Conservation (phyloP, 1,139 yeast genomes). For the Diutina sp. region DNA sequence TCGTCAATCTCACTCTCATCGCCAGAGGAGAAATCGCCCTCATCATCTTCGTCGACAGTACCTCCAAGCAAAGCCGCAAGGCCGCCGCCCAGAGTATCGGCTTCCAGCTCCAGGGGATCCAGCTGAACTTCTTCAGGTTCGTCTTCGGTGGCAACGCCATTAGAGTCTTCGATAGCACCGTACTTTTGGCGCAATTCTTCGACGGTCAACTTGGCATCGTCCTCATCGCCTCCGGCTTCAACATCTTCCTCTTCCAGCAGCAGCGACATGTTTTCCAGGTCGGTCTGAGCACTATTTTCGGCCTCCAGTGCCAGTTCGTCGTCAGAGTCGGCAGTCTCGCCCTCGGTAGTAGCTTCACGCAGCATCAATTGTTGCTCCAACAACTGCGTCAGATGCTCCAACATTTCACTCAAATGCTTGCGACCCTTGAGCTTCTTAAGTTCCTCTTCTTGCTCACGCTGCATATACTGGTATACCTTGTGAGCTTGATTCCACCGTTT, state of each 20-base stretch:
- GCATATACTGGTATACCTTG: conserved; percentile 54
- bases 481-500: conserved; percentile 88
- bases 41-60: conserved; percentile 3
- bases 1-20: conserved; percentile 7
- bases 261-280: conserved; percentile 10
- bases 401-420: conserved; percentile 75
- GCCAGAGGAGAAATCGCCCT: conserved; percentile 8
- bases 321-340: conserved; percentile 10
- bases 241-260: conserved; percentile 11
- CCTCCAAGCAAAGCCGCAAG: conserved; percentile 21
- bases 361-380: conserved; percentile 64
- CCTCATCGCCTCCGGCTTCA: conserved; percentile 16
- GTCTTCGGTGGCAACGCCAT: conserved; percentile 5
- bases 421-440: conserved; percentile 69
- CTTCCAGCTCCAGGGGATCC: background rate
- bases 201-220: conserved; percentile 45
- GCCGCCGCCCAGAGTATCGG: conserved; percentile 9
- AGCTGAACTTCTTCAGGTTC: background rate
- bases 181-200: conserved; percentile 60
- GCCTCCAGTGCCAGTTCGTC: conserved; percentile 5
- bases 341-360: conserved; percentile 8
- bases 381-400: conserved; percentile 83
- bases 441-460: conserved; percentile 48
- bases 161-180: conserved; percentile 21
- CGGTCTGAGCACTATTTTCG: conserved; percentile 10